A percentile compares a stretch with the other conserved stretches of the same genome.
Evolutionary conservation across 2,329 filamentous ascomycete genomes (phyloP).

Genomic region (Pseudopithomyces maydicus): DNA sequence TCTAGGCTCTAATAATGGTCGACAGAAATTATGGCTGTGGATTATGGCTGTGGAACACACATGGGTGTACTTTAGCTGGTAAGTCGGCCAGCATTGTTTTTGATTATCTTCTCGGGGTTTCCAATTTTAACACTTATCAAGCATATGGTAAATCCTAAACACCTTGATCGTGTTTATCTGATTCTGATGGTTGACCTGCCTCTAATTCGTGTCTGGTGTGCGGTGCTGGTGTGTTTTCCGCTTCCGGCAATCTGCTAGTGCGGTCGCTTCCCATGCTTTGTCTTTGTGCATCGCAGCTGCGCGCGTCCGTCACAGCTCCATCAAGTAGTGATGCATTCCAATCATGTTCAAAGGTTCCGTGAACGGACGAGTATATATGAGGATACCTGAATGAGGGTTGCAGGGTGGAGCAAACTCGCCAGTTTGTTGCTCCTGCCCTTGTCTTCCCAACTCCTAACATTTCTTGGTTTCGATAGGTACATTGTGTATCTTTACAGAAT

Average conservation of each 20-base stretch:
- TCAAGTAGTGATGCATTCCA: constrained; percentile 19
- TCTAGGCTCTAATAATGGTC: not conserved
- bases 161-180: not conserved
- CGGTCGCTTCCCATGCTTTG: not conserved
- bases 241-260: constrained; percentile 20
- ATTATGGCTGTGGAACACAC: not conserved
- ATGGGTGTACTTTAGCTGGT: constrained; percentile 3
- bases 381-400: constrained; percentile 9
- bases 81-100: not conserved
- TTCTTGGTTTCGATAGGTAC: no score
- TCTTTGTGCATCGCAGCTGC: constrained; percentile 19
- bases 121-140: constrained; percentile 1
- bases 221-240: constrained; percentile 9
- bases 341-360: constrained; percentile 8
- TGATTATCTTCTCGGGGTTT: not conserved
- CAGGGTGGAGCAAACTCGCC: not conserved
- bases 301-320: constrained; percentile 23
- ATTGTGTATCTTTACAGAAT: no score
- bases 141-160: constrained; percentile 6
- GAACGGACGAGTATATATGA: constrained; percentile 7
- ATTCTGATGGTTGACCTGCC: not conserved
- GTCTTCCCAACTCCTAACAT: not conserved
- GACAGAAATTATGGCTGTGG: not conserved
- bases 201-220: constrained; percentile 3
- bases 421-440: not conserved